A percentile compares a stretch with the other conserved stretches of the same genome.
phyloP scores from a whole-genome alignment of 2,329 filamentous ascomycete genomes.

The Seiridium cupressi region DNA sequence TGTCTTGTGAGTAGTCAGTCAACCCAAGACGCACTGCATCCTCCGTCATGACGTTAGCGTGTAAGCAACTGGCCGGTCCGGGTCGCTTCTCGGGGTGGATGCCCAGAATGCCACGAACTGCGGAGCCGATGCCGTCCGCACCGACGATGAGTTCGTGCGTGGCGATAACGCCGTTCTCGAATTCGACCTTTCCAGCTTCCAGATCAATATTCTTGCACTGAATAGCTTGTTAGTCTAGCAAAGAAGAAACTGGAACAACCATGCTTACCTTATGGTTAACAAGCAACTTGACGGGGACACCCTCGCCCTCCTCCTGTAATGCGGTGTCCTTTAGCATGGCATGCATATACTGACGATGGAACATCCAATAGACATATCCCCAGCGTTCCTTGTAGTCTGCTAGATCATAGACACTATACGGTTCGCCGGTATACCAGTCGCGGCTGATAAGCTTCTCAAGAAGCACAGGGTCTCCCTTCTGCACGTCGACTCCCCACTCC shows the following conservation, averaged over 20 bases:
- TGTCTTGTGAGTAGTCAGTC: constrained; percentile 59
- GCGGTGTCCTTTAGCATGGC: constrained; percentile 38
- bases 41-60: constrained; percentile 62
- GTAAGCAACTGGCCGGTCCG: constrained; percentile 60
- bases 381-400: constrained; percentile 64
- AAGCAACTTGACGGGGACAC: constrained; percentile 28
- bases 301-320: constrained; percentile 27
- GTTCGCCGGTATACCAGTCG: constrained; percentile 69
- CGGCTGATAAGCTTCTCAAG: constrained; percentile 66
- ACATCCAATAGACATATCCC: constrained; percentile 65
- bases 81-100: constrained; percentile 58
- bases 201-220: constrained; percentile 44
- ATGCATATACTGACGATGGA: constrained; percentile 54
- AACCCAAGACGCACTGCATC: constrained; percentile 60
- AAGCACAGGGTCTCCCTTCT: constrained; percentile 63
- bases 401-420: constrained; percentile 61
- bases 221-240: not conserved
- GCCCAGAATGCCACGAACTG: constrained; percentile 62
- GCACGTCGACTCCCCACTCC: constrained; percentile 65
- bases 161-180: constrained; percentile 47
- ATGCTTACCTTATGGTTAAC: constrained; percentile 24
- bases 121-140: constrained; percentile 67
- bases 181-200: constrained; percentile 45
- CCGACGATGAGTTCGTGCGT: constrained; percentile 62
- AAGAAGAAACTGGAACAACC: constrained; percentile 28